Evolutionary conservation across 2,329 filamentous ascomycete genomes (phyloP).

Genomic region (Cladosporium sp.): DNA sequence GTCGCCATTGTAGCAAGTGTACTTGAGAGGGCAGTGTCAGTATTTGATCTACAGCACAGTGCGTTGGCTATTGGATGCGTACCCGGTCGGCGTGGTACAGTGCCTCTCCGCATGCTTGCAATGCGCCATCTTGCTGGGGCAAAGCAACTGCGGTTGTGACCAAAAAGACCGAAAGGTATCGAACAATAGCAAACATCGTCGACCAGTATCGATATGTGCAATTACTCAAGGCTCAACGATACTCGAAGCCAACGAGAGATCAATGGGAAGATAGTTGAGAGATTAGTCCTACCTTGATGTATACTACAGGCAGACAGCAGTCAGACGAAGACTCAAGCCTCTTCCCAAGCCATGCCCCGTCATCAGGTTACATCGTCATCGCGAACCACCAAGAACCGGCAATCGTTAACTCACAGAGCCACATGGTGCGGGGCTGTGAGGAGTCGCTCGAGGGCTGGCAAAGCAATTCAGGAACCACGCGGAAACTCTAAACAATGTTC

Average conservation of each 20-base stretch:
- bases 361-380: neutral
- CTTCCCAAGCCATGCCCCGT: neutral
- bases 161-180: neutral
- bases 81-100: neutral
- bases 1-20: conserved; percentile 36
- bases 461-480: neutral
- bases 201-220: too few species aligned
- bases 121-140: neutral
- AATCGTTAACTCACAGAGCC: neutral
- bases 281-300: too few species aligned
- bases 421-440: neutral
- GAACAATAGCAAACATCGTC: too few species aligned
- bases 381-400: neutral
- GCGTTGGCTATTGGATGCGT: neutral
- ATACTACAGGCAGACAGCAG: too few species aligned
- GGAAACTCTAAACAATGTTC: neutral
- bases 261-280: too few species aligned
- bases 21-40: conserved; percentile 21
- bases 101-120: conserved; percentile 4
- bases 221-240: too few species aligned
- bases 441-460: neutral
- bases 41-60: neutral
- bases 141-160: neutral
- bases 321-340: too few species aligned
- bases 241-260: too few species aligned